A percentile compares a stretch with the other conserved stretches of the same genome.
phyloP scores from a whole-genome alignment of 441 rosid species.

The Bruguiera hainesii region DNA sequence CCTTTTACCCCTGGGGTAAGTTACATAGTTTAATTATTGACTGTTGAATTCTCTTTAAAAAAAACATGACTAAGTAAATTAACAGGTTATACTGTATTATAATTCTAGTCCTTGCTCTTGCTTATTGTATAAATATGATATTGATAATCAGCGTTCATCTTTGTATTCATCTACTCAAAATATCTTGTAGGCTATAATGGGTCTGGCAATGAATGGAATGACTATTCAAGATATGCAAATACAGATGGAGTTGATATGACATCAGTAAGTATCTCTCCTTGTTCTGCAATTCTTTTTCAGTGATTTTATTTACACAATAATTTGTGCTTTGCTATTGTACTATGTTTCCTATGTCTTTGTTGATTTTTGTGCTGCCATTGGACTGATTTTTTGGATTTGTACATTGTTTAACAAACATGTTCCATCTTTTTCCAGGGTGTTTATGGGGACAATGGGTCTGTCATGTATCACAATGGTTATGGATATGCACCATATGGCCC shows the following conservation, averaged over 20 bases:
- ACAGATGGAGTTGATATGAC: conserved; percentile 62
- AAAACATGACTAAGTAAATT: neutral
- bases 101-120: neutral
- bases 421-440: conserved; percentile 38
- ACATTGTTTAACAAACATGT: neutral
- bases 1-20: conserved; percentile 50
- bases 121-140: neutral
- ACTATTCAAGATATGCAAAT: conserved; percentile 47
- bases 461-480: conserved; percentile 62
- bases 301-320: neutral
- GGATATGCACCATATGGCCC: conserved; percentile 61
- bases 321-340: neutral
- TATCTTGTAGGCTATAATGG: conserved; percentile 37
- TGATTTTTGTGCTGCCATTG: too few relatives aligned
- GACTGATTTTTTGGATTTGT: neutral
- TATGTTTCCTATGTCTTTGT: neutral
- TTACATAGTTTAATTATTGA: neutral
- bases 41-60: neutral
- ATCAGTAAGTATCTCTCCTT: conserved; percentile 35
- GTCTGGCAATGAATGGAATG: conserved; percentile 54
- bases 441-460: conserved; percentile 63
- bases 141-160: neutral
- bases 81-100: neutral
- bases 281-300: neutral
- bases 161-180: neutral